Conservation (phyloP, 1,139 yeast genomes). For the Yamadazyma diddensiae region DNA sequence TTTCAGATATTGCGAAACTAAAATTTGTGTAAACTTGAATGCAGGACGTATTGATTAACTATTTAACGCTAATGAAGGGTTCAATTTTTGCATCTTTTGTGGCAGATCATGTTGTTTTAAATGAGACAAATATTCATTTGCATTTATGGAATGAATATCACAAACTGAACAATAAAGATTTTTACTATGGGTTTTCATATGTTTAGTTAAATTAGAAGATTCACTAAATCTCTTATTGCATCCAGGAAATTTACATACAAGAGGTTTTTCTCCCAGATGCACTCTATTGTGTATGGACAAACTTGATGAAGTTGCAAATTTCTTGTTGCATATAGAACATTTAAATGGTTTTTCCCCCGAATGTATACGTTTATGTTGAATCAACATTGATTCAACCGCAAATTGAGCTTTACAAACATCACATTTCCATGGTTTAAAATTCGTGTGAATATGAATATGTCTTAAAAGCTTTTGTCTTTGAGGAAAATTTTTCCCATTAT, state of each 20-base stretch:
- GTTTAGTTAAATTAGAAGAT: conserved; percentile 84
- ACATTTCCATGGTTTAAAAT: conserved; percentile 75
- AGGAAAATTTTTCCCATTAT: conserved; percentile 55
- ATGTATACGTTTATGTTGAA: conserved; percentile 79
- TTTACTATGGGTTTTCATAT: conserved; percentile 65
- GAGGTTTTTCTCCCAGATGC: conserved; percentile 71
- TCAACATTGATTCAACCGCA: conserved; percentile 63
- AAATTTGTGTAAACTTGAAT: conserved; percentile 2
- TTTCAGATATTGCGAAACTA: neutral
- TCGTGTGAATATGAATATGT: conserved; percentile 86
- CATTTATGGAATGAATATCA: conserved; percentile 48
- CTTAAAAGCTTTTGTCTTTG: conserved; percentile 86
- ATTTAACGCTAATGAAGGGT: neutral
- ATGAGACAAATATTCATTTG: conserved; percentile 41
- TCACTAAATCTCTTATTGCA: conserved; percentile 88
- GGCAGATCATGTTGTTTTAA: conserved; percentile 19
- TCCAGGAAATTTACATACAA: conserved; percentile 72
- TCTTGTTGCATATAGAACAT: conserved; percentile 48
- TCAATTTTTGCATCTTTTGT: neutral
- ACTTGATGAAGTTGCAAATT: conserved; percentile 53
- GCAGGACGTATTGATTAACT: conserved; percentile 4
- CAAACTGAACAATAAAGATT: conserved; percentile 51
- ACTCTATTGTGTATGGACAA: conserved; percentile 53
- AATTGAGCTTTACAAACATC: conserved; percentile 64
- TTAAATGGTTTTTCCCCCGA: conserved; percentile 73